Evolutionary conservation across 2,329 filamentous ascomycete species (phyloP), one percentile per base, ranked within the genome.

Genomic region (Alternaria rosae): DNA sequence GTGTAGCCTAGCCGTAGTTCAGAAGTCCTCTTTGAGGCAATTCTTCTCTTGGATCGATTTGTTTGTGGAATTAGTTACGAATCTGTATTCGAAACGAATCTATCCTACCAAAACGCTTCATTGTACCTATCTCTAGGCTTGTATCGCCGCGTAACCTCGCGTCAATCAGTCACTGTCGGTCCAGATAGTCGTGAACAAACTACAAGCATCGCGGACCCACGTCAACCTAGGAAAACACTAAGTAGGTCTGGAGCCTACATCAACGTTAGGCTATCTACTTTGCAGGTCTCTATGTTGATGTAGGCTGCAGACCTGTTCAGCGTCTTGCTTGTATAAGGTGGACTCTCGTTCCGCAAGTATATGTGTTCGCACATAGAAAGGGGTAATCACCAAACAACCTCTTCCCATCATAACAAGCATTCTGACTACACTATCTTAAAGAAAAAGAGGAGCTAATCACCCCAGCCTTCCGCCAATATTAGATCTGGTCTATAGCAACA

Each of bases 41-140:
- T 1, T 5, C n/a, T 38, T 17, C 35, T 38, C 17, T 1, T 38
- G 0, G 15, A 17, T 38, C 1, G n/a, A 17, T 38, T 9, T 38
- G n/a, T 17, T 38, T 2, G 2, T 38, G 0, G 35, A 38, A 17
- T 11, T 17, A 38, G 0, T 38, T 17, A 11, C 15, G n/a, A 4
- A 38, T 17, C 0, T 1, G n/a, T 38, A 11, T 17, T 17, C 15
- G 15, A 38, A 38, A 38, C n/a, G 15, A 38, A 38, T 1, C 8
- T n/a, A 10, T 0, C 32, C 1, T 38, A 38, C 4, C 32, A 5
- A 38, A n/a, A 2, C 0, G 0, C 0, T 38, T 38, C 15, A 10
- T 10, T 38, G 0, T 10, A 38, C 15, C 15, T 2, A 9, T 38
- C 8, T n/a, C 13, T 35, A 6, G 32, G 0, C 32, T 38, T 38